phyloP scores from a whole-genome alignment of 1,139 yeast species.

The Meyerozyma sp. region DNA sequence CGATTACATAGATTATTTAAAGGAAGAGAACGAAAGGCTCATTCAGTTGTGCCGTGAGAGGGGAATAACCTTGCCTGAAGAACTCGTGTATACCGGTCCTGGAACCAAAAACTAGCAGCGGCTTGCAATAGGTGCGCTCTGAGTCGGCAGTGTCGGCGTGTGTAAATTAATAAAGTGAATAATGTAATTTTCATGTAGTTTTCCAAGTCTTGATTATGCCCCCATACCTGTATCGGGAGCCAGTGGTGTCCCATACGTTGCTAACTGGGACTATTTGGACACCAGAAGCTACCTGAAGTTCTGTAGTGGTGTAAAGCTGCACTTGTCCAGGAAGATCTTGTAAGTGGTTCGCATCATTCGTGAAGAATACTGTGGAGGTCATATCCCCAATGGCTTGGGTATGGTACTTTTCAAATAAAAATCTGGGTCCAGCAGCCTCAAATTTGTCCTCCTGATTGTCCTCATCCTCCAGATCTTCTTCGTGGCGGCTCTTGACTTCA shows the following conservation, averaged over 20 bases:
- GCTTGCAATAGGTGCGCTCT: not conserved
- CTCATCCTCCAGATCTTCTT: conserved; percentile 36
- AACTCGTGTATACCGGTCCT: conserved; percentile 37
- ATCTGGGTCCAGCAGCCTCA: not conserved
- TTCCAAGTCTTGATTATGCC: not conserved
- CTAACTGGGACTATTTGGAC: not conserved
- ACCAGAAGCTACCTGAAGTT: not conserved
- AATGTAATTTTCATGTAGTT: not conserved
- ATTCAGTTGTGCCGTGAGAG: conserved; percentile 28
- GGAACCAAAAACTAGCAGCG: conserved; percentile 7
- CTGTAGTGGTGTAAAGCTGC: not conserved
- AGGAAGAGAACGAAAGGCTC: conserved; percentile 33
- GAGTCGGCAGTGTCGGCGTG: not conserved
- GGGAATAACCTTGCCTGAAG: conserved; percentile 36
- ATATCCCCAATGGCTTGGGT: conserved; percentile 9
- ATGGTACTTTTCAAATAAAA: conserved; percentile 7
- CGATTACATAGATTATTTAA: conserved; percentile 38
- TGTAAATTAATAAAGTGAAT: not conserved
- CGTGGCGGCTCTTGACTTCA: conserved; percentile 23
- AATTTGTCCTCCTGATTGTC: conserved; percentile 10
- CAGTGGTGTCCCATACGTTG: not conserved
- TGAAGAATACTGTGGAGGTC: conserved; percentile 10
- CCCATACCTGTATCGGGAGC: not conserved
- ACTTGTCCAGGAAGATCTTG: conserved; percentile 2
- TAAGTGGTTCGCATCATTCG: conserved; percentile 12